Base-by-base conservation (phyloP, 305 asterid genomes). In the Ilex paraguariensis region DNA sequence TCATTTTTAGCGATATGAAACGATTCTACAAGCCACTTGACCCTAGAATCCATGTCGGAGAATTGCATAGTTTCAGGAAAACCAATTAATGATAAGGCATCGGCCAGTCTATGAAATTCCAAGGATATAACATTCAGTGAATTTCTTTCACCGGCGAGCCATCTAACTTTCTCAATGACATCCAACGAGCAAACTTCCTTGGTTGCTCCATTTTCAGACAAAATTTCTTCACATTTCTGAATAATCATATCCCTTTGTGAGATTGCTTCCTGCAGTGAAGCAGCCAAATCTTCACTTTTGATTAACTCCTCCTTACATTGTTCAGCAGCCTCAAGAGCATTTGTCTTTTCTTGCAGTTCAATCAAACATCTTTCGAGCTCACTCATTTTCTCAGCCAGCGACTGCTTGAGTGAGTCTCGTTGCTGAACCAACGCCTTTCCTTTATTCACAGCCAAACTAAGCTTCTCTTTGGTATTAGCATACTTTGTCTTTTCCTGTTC, bases 341-440 rank as follows among this genome's bases (percentile, higher is more conserved):
- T 79, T 13, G 91, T 79, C 79, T 90, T 87, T 67, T 86, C 97
- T 76, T 86, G 89, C 73, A 86, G 75, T 66, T 84, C 93, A 67
- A 56, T 63, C 60, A 75, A 76, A 75, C 73, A 74, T 63, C 73
- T 83, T 54, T 87, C 90, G 72, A 94, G 58, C 75, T 87, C 84
- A 28, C 80, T 79, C 9, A 94, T 79, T 77, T 88, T 94, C 66
- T 94, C 98, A 69, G 88, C 80, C 76, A 94, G 69, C 53, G 76
- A 73, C 73, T 87, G 94, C 81, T 88, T 94, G 73, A 94, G 77
- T 6, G 87, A 82, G 70, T 94, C 99, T 61, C 99, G 81, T 57
- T 94, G 87, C 76, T 94, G 98, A 62, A 94, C 97, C 81, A 91
- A 81, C 31, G 94, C 95, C 89, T 94, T 94, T 64, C 99, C 99